Evolutionary conservation across 176 grass and related monocot species (phyloP).

Genomic region (Hordeum vulgare): MorexV3_pseudomolecules_assembly NC_058524.1:171313252-171313751

Average conservation of each 20-base stretch:
- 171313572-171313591: background rate
- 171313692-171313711: slow-evolving; percentile 30
- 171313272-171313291: no score
- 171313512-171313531: background rate
- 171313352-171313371: no score
- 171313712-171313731: background rate
- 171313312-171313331: no score
- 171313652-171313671: slow-evolving; percentile 18
- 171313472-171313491: background rate
- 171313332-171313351: no score
- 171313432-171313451: no score
- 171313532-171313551: background rate
- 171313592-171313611: background rate
- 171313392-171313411: no score
- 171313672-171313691: slow-evolving; percentile 24
- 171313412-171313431: no score
- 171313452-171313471: background rate
- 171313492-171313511: background rate
- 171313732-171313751: slow-evolving; percentile 17
- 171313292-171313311: no score
- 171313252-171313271: no score
- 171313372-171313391: no score
- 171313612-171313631: background rate
- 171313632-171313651: background rate
- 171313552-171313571: background rate